Evolutionary conservation across 441 rosid genomes (phyloP).

Genomic region (Populus hybrid): DNA sequence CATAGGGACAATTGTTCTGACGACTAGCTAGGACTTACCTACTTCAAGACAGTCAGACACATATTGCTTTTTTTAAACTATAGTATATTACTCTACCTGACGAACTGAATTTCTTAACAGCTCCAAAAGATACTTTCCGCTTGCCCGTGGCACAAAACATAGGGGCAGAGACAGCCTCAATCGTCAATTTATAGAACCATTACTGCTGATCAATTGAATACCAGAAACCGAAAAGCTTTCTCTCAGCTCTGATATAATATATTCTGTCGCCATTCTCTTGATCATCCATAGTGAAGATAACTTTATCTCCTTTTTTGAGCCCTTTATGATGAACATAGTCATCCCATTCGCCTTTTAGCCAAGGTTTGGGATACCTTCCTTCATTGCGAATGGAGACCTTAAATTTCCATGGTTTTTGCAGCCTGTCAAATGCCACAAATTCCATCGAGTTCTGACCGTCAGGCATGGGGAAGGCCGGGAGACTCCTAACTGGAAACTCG

Average conservation of each 20-base stretch:
- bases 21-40: not conserved
- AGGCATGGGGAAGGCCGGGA: not conserved
- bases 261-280: not conserved
- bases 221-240: not conserved
- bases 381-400: not conserved
- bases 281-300: not conserved
- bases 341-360: not conserved
- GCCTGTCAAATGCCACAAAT: not conserved
- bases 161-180: not conserved
- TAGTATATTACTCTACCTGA: not conserved
- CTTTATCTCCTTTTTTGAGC: not conserved
- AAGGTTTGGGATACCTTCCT: not conserved
- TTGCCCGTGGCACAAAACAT: not conserved
- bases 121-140: not conserved
- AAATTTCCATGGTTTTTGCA: not conserved
- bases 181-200: not conserved
- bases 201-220: not conserved
- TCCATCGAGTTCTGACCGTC: not conserved
- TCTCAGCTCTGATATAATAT: not conserved
- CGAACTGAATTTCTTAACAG: not conserved
- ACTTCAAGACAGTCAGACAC: not conserved
- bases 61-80: not conserved
- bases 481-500: not conserved
- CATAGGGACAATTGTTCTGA: not conserved
- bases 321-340: not conserved